These are phyloP conservation scores for Zymoseptoria passerinii DNA, from an alignment of 2,329 filamentous ascomycete species.

Conservation along the genomic window DNA sequence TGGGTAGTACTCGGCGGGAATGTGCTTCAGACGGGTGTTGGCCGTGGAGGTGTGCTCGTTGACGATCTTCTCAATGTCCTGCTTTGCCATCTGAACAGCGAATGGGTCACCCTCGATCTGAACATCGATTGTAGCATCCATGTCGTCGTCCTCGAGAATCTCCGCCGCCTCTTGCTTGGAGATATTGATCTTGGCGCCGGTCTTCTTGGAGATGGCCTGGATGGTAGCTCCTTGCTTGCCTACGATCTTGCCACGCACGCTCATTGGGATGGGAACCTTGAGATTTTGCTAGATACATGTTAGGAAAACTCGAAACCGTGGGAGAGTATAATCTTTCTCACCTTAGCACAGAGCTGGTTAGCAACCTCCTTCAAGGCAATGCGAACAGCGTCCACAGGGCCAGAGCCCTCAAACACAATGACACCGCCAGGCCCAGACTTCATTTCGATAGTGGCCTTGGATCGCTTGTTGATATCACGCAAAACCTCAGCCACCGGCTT, in stretches of 20 bases:
- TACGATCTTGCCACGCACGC: constrained; percentile 81
- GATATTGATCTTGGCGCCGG: constrained; percentile 82
- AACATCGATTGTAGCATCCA: constrained; percentile 71
- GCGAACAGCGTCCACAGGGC: constrained; percentile 73
- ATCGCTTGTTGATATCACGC: constrained; percentile 86
- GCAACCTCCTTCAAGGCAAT: constrained; percentile 85
- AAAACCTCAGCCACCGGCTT: constrained; percentile 77
- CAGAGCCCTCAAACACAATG: constrained; percentile 75
- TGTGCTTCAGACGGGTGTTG: constrained; percentile 69
- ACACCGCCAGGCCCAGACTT: constrained; percentile 62
- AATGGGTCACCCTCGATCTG: constrained; percentile 85
- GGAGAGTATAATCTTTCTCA: constrained; percentile 34
- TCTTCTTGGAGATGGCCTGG: constrained; percentile 80
- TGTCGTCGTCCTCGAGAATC: constrained; percentile 58
- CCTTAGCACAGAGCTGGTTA: constrained; percentile 77
- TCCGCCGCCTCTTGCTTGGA: constrained; percentile 65
- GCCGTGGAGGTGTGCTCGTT: constrained; percentile 76
- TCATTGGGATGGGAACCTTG: constrained; percentile 72
- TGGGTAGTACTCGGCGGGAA: constrained; percentile 88
- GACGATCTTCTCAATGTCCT: constrained; percentile 79
- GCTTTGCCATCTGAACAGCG: constrained; percentile 72
- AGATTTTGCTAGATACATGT: constrained; percentile 48
- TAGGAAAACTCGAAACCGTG: neutral
- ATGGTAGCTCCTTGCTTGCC: constrained; percentile 85
- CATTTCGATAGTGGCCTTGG: constrained; percentile 77